Conservation (phyloP, 371 early-diverging fungal genomes). For the Rhizopus stolonifer region DNA sequence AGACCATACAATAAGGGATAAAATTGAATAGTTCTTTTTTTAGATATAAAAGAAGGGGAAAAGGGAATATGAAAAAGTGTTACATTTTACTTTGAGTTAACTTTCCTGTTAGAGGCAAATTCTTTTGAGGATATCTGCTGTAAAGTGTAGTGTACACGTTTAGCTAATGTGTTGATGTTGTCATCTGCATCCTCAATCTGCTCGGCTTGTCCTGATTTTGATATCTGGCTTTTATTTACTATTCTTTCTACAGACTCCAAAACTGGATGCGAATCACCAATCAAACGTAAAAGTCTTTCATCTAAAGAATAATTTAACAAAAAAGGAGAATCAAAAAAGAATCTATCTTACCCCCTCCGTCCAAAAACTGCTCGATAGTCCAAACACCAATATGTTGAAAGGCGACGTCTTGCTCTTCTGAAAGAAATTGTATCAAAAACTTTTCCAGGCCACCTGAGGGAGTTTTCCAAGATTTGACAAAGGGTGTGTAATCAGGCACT, state of each 20-base stretch:
- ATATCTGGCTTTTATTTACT: conserved; percentile 22
- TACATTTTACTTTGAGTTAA: not conserved
- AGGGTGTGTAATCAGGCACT: conserved; percentile 67
- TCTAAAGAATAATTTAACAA: conserved; percentile 10
- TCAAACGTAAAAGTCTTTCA: conserved; percentile 29
- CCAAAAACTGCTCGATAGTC: conserved; percentile 87
- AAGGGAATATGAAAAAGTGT: not conserved
- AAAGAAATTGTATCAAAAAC: conserved; percentile 72
- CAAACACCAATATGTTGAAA: conserved; percentile 88
- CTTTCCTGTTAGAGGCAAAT: conserved; percentile 1
- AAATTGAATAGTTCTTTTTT: not conserved
- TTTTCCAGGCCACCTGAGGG: conserved; percentile 71
- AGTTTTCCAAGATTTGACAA: conserved; percentile 66
- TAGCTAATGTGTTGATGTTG: conserved; percentile 43
- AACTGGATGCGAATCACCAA: conserved; percentile 36
- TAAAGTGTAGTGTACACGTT: conserved; percentile 33
- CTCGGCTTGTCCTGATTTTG: conserved; percentile 7
- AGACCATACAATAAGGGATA: too few relatives aligned
- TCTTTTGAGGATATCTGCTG: conserved; percentile 14
- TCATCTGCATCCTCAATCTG: conserved; percentile 40
- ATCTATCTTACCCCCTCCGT: conserved; percentile 37
- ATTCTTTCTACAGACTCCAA: conserved; percentile 38
- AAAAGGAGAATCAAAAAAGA: not conserved
- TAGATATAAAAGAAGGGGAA: not conserved
- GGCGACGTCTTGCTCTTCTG: conserved; percentile 67